These are phyloP conservation scores for Neophaeococcomyces mojaviensis DNA, from an alignment of 2,329 filamentous ascomycete genomes.

Conservation along the genomic window DNA sequence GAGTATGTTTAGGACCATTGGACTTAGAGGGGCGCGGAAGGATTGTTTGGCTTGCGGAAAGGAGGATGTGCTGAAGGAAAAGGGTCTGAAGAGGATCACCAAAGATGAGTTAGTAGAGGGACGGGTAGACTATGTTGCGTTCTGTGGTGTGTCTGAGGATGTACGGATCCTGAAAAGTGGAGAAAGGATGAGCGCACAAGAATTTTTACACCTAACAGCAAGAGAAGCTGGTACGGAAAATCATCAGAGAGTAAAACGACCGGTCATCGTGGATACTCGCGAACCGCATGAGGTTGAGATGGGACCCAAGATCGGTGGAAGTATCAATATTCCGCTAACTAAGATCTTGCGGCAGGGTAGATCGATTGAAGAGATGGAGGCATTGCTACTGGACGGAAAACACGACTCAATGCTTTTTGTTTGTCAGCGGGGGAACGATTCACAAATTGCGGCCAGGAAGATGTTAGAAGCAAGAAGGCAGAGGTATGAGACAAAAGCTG, in stretches of 20 bases:
- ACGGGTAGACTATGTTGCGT: constrained; percentile 73
- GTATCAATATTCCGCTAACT: constrained; percentile 53
- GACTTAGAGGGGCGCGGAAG: constrained; percentile 59
- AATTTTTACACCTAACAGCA: constrained; percentile 44
- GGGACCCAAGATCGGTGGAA: constrained; percentile 60
- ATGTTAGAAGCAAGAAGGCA: constrained; percentile 28
- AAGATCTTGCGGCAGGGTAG: constrained; percentile 28
- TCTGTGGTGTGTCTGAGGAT: constrained; percentile 62
- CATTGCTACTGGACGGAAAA: not conserved
- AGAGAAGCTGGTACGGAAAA: constrained; percentile 8
- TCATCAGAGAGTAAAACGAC: constrained; percentile 21
- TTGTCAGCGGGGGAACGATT: constrained; percentile 44
- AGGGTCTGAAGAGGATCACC: constrained; percentile 54
- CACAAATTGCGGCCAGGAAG: constrained; percentile 37
- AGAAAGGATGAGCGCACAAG: constrained; percentile 60
- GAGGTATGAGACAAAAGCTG: not conserved
- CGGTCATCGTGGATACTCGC: constrained; percentile 71
- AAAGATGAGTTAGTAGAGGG: constrained; percentile 55
- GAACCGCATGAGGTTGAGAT: constrained; percentile 80
- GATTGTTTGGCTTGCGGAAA: constrained; percentile 72
- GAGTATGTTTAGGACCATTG: constrained; percentile 63
- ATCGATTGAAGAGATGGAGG: constrained; percentile 11
- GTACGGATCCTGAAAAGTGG: constrained; percentile 51
- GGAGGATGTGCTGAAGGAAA: constrained; percentile 53
- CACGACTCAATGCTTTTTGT: constrained; percentile 35